Percentiles rank a stretch among this genome's conserved stretches.
Conservation (phyloP, 2,329 filamentous ascomycete genomes). For the Ceratocystis eucalypticola region DNA sequence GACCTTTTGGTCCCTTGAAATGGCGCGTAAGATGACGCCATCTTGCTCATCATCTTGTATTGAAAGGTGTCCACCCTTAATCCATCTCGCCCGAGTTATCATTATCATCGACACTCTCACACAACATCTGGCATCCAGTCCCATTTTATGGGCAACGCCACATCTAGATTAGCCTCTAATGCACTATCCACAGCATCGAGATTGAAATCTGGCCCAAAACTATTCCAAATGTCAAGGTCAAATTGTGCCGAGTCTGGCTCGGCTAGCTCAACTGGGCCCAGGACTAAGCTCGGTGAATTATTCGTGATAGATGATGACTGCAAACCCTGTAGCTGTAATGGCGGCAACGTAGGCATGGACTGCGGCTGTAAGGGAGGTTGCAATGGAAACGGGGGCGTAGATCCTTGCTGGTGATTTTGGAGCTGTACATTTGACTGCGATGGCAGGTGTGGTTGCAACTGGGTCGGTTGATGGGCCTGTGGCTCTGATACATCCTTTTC, state of each 20-base stretch:
- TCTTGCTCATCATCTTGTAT: neutral
- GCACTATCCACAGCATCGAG: constrained; percentile 41
- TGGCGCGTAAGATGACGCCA: neutral
- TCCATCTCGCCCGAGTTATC: neutral
- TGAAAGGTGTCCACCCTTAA: neutral
- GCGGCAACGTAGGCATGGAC: neutral
- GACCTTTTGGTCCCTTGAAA: neutral
- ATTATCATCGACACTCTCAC: constrained; percentile 19
- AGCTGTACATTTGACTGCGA: neutral
- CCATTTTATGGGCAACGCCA: constrained; percentile 41
- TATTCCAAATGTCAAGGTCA: constrained; percentile 19
- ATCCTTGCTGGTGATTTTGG: neutral
- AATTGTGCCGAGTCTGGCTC: constrained; percentile 10
- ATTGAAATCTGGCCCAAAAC: constrained; percentile 41
- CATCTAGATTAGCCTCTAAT: constrained; percentile 41
- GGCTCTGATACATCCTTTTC: neutral
- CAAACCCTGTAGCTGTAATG: neutral
- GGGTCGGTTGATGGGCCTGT: neutral
- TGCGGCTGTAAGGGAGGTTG: neutral
- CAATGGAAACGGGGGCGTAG: neutral
- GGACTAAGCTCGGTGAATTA: constrained; percentile 3
- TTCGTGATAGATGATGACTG: constrained; percentile 5
- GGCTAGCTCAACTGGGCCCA: neutral
- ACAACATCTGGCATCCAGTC: constrained; percentile 30
- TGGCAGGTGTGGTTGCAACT: neutral